Evolutionary conservation across 1,139 yeast genomes (phyloP).

Genomic region (Lodderomyces theae): DNA sequence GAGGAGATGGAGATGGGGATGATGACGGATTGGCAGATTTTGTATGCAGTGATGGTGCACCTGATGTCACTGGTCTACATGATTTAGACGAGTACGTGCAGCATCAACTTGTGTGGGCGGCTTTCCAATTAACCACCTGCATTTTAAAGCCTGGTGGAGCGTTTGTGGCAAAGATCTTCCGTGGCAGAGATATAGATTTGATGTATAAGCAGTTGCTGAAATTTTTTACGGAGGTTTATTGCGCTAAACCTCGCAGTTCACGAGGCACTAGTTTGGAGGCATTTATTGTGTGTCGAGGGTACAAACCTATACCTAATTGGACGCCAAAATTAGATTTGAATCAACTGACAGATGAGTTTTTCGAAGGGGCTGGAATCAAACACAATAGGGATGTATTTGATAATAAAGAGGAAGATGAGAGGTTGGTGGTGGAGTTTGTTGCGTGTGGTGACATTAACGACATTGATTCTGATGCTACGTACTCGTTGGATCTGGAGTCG

Average conservation of each 20-base stretch:
- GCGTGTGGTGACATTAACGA: constrained; percentile 91
- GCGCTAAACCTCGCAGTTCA: constrained; percentile 95
- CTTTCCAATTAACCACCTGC: constrained; percentile 87
- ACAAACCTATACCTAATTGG: constrained; percentile 82
- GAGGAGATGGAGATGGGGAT: constrained; percentile 51
- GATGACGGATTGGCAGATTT: constrained; percentile 67
- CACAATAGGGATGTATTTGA: constrained; percentile 45
- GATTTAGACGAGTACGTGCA: constrained; percentile 96
- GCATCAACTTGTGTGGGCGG: constrained; percentile 88
- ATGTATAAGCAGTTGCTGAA: constrained; percentile 85
- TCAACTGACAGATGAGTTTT: constrained; percentile 76
- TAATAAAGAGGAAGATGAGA: constrained; percentile 42
- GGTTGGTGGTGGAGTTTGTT: constrained; percentile 78
- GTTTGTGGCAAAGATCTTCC: constrained; percentile 91
- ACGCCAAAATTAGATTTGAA: constrained; percentile 57
- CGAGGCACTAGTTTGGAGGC: constrained; percentile 93
- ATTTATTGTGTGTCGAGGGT: constrained; percentile 87
- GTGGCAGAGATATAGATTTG: constrained; percentile 93
- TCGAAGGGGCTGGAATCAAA: constrained; percentile 63
- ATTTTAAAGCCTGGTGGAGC: constrained; percentile 84
- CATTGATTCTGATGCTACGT: constrained; percentile 94
- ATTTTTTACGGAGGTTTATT: constrained; percentile 78
- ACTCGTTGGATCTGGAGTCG: constrained; percentile 53
- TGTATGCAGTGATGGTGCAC: constrained; percentile 97
- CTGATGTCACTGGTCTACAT: constrained; percentile 96